Percentiles rank a stretch among this genome's conserved stretches.
Conservation (phyloP, 1,139 yeast genomes). For the Eremothecium coryli region DNA sequence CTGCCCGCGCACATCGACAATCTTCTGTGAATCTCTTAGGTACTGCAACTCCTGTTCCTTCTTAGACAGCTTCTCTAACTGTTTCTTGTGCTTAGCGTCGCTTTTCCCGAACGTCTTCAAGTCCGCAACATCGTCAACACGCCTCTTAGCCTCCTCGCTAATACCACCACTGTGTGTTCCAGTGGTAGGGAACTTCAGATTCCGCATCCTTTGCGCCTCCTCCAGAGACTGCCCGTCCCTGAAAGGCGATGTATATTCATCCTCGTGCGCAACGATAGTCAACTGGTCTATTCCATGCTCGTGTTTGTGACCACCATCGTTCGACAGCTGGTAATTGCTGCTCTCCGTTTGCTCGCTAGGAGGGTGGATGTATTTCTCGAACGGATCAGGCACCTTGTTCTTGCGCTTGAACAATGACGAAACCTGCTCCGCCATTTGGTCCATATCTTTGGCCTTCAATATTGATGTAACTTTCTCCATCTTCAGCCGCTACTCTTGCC, state of each 20-base stretch:
- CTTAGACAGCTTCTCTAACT: constrained; percentile 17
- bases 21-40: constrained; percentile 20
- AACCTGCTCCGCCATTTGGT: neutral
- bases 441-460: too few relatives aligned
- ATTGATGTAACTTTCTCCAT: too few relatives aligned
- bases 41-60: constrained; percentile 20
- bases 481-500: too few relatives aligned
- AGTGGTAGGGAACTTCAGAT: constrained; percentile 20
- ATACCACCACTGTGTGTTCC: constrained; percentile 15
- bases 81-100: constrained; percentile 20
- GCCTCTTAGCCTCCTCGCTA: constrained; percentile 15
- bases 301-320: neutral
- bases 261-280: neutral
- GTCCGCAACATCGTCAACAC: constrained; percentile 25
- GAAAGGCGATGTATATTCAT: constrained; percentile 19
- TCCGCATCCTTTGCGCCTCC: constrained; percentile 17
- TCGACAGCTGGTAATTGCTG: too few relatives aligned
- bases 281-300: neutral
- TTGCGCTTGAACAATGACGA: constrained; percentile 6
- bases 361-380: constrained; percentile 1
- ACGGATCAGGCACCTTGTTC: constrained; percentile 5
- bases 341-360: neutral
- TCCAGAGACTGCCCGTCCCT: constrained; percentile 14
- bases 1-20: constrained; percentile 12
- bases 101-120: constrained; percentile 22